Conservation (phyloP, 1,284 basidiomycete genomes). For the Dichomitus squalens region DNA sequence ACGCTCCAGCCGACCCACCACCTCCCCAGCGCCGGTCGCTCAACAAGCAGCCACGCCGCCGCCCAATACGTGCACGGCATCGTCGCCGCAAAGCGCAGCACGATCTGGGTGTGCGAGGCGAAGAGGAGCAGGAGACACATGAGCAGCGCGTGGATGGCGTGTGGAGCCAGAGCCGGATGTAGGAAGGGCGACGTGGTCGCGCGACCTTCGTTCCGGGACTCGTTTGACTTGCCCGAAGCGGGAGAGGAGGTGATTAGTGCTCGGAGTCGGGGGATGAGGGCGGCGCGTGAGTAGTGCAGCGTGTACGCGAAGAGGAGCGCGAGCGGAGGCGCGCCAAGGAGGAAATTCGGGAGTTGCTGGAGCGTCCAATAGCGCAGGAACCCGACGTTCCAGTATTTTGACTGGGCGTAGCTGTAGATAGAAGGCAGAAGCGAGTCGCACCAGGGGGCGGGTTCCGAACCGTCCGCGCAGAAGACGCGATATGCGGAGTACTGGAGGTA, state of each 20-base stretch:
- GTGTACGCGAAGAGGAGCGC: constrained; percentile 51
- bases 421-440: constrained; percentile 64
- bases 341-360: constrained; percentile 86
- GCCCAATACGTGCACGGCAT: constrained; percentile 89
- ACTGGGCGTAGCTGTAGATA: constrained; percentile 86
- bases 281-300: constrained; percentile 36
- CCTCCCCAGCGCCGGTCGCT: constrained; percentile 46
- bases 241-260: constrained; percentile 16
- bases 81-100: constrained; percentile 78
- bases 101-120: constrained; percentile 89
- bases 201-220: not conserved
- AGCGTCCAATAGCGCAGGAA: constrained; percentile 86
- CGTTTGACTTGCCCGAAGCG: not conserved
- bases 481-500: constrained; percentile 73
- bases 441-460: constrained; percentile 49
- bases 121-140: constrained; percentile 71
- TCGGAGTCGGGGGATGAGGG: constrained; percentile 20
- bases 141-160: constrained; percentile 69
- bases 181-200: constrained; percentile 32
- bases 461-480: constrained; percentile 7
- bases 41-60: constrained; percentile 63
- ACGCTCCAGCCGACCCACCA: constrained; percentile 75
- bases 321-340: constrained; percentile 78
- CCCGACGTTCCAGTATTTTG: constrained; percentile 87
- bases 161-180: constrained; percentile 50